Base-by-base conservation (phyloP, 306 rosid genomes). In the Purshia tridentata region DNA sequence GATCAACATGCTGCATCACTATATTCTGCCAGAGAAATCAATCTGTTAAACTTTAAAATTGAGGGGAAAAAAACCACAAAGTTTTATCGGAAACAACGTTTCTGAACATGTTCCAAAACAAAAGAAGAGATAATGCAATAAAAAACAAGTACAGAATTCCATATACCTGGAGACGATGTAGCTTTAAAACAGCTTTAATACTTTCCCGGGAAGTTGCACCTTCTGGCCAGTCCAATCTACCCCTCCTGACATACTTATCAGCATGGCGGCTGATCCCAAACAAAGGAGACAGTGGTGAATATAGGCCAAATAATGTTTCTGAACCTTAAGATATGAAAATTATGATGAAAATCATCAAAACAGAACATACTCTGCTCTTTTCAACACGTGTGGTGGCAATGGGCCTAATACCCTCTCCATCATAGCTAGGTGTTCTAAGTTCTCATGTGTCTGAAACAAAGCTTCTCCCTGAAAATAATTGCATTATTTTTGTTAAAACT, bases 341-440 rank as follows among this genome's bases (percentile, higher is more conserved):
- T 29, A 50, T 5, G 45, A 52, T 23, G 37, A 39, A 53, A 48
- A 19, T 70, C 71, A 40, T 29, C 23, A 37, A 19, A 53, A 39
- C 2, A 54, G 54, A 67, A 82, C 97, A 73, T 75, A 91, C 97
- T 84, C 90, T 37, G 70, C 85, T 85, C 86, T 89, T 85, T 84
- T 91, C 75, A 91, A 79, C 88, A 91, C 85, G 54, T 87, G 84
- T 65, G 75, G 84, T 0, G 97, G 92, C 57, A 89, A 48, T 8
- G 89, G 84, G 53, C 97, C 97, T 69, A 91, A 86, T 51, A 85
- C 97, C 76, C 95, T 84, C 78, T 91, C 97, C 95, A 91, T 91
- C 97, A 91, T 89, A 10, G 95, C 97, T 16, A 91, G 89, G 82
- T 89, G 97, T 81, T 91, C 97, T 49, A 91, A 77, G 84, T 89